These are phyloP conservation scores for Xanthoconium stramineum DNA, from an alignment of 768 basidiomycete species.

Conservation along the genomic window DNA sequence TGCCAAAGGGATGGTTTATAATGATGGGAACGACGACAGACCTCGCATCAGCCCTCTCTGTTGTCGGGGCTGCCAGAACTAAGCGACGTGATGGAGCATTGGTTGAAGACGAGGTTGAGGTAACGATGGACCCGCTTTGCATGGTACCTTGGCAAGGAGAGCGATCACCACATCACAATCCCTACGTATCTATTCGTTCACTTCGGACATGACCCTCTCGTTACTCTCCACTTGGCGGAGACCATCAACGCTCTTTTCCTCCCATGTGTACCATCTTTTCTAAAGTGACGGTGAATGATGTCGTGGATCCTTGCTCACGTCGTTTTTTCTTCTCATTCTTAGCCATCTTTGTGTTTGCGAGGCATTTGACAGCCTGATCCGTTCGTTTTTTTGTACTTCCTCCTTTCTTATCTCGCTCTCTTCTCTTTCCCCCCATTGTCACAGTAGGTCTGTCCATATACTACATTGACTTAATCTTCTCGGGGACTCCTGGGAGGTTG, in stretches of 20 bases:
- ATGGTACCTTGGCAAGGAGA: constrained; percentile 22
- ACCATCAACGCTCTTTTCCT: constrained; percentile 4
- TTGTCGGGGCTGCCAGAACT: constrained; percentile 9
- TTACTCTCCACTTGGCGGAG: constrained; percentile 13
- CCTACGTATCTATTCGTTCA: constrained; percentile 34
- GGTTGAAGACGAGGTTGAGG: constrained; percentile 12
- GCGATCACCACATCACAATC: constrained; percentile 20
- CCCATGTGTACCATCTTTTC: not conserved
- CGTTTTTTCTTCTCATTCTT: not conserved
- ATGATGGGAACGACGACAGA: constrained; percentile 18
- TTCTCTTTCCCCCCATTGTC: constrained; percentile 9
- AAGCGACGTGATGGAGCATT: constrained; percentile 14
- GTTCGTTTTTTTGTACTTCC: constrained; percentile 4
- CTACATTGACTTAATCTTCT: constrained; percentile 20
- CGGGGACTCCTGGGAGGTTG: constrained; percentile 1
- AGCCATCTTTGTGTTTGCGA: not conserved
- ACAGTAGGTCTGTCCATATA: constrained; percentile 24
- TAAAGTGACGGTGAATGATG: constrained; percentile 1
- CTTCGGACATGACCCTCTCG: constrained; percentile 24
- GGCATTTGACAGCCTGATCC: constrained; percentile 7
- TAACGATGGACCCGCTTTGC: constrained; percentile 23
- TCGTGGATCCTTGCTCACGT: constrained; percentile 2
- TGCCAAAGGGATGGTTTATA: constrained; percentile 23
- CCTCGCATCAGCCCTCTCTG: constrained; percentile 10
- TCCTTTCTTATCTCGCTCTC: not conserved